Base-by-base conservation (phyloP, 345 rosid species). In the Turnera subulata region DNA sequence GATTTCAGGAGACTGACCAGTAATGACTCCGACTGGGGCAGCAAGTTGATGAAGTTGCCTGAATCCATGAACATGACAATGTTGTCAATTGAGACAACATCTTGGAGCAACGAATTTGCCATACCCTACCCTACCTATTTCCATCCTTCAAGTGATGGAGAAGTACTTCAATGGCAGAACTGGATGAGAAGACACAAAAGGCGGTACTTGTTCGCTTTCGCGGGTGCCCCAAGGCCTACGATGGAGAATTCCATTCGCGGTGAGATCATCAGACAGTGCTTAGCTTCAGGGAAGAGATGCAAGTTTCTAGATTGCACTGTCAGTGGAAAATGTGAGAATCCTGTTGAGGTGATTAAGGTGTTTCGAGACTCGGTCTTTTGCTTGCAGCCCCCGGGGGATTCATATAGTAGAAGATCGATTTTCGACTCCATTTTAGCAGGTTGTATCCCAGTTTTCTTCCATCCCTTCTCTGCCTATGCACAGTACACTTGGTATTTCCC, bases 371-470 rank as follows among this genome's bases (percentile, higher is more conserved):
- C 61, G 2, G 29, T 53, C 4, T 67, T 67, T 49, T 67, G 65
- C 23, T 35, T 67, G n/a, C 65, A 67, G 40, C 71, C 71, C 8
- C 50, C 71, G 0, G 61, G 71, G 16, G 65, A 66, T 38, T 66
- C 65, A 4, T 25, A 17, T 38, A 59, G 64, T 4, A 46, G 65
- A n/a, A 13, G 61, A 46, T 67, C 71, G 7, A 46, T 16, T 1
- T 67, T 67, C 17, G 65, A 67, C 11, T 67, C 65, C 5, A 46
- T 59, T 25, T 6, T 66, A 4, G 51, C 58, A 4, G 69, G 69
- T 4, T 65, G 63, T 33, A 56, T 67, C 26, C 65, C 71, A 7
- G 61, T 67, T 40, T 67, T 67, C 50, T 67, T 60, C 46, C 56
- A 67, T 53, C 71, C 65, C 17, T 50, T 56, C 23, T 59, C 61